These are phyloP conservation scores for Neoascochyta sp. DNA, from an alignment of 2,329 filamentous ascomycete species.

Conservation along the genomic window DNA sequence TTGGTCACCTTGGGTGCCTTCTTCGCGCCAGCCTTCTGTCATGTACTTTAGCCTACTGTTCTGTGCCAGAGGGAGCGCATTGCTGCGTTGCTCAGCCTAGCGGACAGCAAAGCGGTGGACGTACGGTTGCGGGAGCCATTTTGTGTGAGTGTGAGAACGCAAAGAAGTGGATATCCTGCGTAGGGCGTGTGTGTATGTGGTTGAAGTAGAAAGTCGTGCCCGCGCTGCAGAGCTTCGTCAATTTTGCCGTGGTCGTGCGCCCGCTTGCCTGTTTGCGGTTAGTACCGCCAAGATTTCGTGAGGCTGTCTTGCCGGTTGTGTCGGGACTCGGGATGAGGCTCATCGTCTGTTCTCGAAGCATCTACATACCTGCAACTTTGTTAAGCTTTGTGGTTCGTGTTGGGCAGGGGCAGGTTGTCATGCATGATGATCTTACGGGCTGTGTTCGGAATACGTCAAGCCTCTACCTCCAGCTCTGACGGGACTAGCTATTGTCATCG, in stretches of 20 bases:
- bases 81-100: conserved; percentile 32
- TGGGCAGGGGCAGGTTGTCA: no score
- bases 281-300: conserved; percentile 15
- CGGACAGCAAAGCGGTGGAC: conserved; percentile 97
- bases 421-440: no score
- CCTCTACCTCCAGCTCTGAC: no score
- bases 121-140: conserved; percentile 90
- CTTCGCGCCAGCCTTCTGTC: conserved; percentile 54
- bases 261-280: conserved; percentile 4
- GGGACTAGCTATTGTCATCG: no score
- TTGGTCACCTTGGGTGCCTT: conserved; percentile 71
- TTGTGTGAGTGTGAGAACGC: conserved; percentile 56
- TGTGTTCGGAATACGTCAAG: no score
- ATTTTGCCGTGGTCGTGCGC: conserved; percentile 22
- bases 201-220: conserved; percentile 4
- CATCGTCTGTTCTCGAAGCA: no score
- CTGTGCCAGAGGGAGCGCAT: conserved; percentile 26
- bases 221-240: conserved; percentile 2
- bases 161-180: conserved; percentile 93
- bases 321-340: no score
- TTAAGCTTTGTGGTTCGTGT: no score
- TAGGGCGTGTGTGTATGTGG: conserved; percentile 33
- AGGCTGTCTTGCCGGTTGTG: no score
- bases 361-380: no score
- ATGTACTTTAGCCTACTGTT: conserved; percentile 94